Conservation (phyloP, 805 yeast species). For the Myxozyma kluyveri region DNA sequence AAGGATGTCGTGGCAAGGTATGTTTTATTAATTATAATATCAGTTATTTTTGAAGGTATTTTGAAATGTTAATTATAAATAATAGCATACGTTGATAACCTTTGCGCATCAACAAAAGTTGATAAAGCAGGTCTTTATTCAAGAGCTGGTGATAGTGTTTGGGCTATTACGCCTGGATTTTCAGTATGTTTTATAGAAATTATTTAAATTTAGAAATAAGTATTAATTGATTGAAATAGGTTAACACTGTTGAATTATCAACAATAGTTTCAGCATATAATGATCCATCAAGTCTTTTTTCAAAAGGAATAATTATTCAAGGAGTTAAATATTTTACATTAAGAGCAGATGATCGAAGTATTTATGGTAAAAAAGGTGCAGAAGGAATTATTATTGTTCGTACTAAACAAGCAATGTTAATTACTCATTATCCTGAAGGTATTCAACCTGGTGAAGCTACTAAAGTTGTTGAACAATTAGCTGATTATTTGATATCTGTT, state of each 20-base stretch:
- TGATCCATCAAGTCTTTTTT: conserved; percentile 74
- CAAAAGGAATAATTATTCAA: conserved; percentile 80
- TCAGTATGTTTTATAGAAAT: conserved; percentile 31
- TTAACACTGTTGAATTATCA: conserved; percentile 66
- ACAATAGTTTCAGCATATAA: conserved; percentile 76
- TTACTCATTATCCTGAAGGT: conserved; percentile 93
- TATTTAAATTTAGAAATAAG: neutral
- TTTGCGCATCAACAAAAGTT: conserved; percentile 78
- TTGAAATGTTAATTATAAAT: neutral
- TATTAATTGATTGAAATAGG: conserved; percentile 29
- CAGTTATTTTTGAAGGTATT: neutral
- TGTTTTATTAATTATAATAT: conserved; percentile 4
- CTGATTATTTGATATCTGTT: conserved; percentile 87
- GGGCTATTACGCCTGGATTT: conserved; percentile 82
- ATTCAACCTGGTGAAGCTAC: conserved; percentile 95
- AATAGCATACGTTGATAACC: conserved; percentile 90
- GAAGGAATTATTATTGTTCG: conserved; percentile 88
- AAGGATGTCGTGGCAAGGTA: conserved; percentile 40
- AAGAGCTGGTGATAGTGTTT: conserved; percentile 87
- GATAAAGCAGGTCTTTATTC: conserved; percentile 93
- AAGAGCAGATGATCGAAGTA: conserved; percentile 86
- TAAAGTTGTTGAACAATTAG: conserved; percentile 89
- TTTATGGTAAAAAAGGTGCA: conserved; percentile 85
- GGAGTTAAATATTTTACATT: conserved; percentile 85
- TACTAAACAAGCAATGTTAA: conserved; percentile 85